These are phyloP conservation scores for Leccinum pseudoinsigne DNA, from an alignment of 1,284 basidiomycete genomes.

Conservation along the genomic window DNA sequence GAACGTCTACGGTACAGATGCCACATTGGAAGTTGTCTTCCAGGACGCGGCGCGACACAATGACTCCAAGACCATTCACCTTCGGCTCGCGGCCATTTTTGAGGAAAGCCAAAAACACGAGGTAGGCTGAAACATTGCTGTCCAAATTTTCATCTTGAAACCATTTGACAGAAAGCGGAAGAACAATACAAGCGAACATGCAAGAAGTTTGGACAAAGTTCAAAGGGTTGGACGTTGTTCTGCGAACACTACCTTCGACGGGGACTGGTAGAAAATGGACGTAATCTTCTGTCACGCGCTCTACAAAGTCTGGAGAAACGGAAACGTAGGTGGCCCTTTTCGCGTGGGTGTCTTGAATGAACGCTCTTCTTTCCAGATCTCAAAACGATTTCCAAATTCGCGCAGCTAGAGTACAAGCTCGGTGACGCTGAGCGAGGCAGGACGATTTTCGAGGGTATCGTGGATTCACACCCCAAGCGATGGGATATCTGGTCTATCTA, in stretches of 20 bases:
- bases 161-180: conserved; percentile 68
- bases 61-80: conserved; percentile 89
- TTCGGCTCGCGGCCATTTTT: conserved; percentile 84
- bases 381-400: conserved; percentile 93
- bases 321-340: conserved; percentile 69
- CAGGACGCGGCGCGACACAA: conserved; percentile 90
- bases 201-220: conserved; percentile 92
- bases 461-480: conserved; percentile 92
- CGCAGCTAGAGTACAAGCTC: conserved; percentile 92
- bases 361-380: conserved; percentile 59
- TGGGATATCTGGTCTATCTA: conserved; percentile 98
- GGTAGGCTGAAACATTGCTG: conserved; percentile 43
- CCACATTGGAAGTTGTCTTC: conserved; percentile 78
- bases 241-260: conserved; percentile 79
- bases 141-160: conserved; percentile 15
- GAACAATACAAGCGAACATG: conserved; percentile 82
- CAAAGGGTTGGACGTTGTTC: conserved; percentile 91
- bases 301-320: conserved; percentile 93
- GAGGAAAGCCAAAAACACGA: conserved; percentile 82
- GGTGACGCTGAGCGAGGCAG: conserved; percentile 94
- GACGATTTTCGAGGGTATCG: conserved; percentile 95
- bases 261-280: conserved; percentile 75
- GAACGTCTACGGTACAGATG: conserved; percentile 89
- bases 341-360: conserved; percentile 1
- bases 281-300: conserved; percentile 86